These are phyloP conservation scores for Sindora glabra DNA, from an alignment of 306 rosid species.

Conservation along the genomic window DNA sequence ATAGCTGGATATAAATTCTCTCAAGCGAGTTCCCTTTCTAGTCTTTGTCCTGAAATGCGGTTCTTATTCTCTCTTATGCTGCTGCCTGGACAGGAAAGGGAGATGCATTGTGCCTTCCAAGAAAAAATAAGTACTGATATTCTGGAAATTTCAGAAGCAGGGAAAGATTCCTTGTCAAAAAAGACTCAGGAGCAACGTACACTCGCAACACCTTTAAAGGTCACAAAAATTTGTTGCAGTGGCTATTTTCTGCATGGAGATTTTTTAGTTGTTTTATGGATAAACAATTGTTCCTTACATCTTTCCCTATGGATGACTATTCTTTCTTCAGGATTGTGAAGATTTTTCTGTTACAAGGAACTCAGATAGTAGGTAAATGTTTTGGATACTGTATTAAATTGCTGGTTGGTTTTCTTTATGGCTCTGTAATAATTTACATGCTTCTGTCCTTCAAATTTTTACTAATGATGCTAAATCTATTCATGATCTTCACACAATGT, in stretches of 20 bases:
- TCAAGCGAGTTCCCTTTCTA: not conserved
- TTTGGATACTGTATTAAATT: not conserved
- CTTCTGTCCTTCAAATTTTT: conserved; percentile 3
- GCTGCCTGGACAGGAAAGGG: conserved; percentile 38
- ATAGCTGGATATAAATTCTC: not conserved
- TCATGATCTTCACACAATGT: not conserved
- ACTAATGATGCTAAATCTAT: not conserved
- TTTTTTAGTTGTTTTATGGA: not conserved
- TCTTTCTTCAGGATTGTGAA: conserved; percentile 45
- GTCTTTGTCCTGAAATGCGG: not conserved
- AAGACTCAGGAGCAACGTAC: conserved; percentile 22
- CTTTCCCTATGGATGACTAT: conserved; percentile 3
- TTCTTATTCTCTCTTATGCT: conserved; percentile 6
- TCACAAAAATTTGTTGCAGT: conserved; percentile 11
- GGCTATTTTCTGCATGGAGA: conserved; percentile 1
- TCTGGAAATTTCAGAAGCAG: conserved; percentile 30
- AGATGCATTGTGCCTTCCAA: conserved; percentile 57
- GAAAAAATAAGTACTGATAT: conserved; percentile 33
- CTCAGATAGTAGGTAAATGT: conserved; percentile 50
- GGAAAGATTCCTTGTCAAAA: conserved; percentile 34
- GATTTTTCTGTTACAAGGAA: conserved; percentile 38
- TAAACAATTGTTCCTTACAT: conserved; percentile 2
- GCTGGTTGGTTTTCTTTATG: conserved; percentile 1
- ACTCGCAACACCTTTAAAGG: conserved; percentile 28
- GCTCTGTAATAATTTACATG: not conserved